A percentile compares a stretch with the other conserved stretches of the same genome.
These are phyloP conservation scores for Mimosa bimucronata DNA, from an alignment of 306 rosid species.

Conservation along the genomic window DNA sequence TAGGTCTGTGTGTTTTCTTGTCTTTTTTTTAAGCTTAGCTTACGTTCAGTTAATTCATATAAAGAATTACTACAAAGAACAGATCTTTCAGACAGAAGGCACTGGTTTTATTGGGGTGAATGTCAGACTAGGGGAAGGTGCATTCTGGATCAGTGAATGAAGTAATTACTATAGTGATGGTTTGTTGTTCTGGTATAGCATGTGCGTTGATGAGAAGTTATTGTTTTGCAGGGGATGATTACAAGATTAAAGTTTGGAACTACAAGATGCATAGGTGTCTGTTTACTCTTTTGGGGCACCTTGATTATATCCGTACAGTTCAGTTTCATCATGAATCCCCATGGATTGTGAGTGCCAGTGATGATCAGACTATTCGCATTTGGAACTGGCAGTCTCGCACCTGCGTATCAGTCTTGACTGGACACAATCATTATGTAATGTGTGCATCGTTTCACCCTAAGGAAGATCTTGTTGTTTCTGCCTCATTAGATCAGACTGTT, in stretches of 20 bases:
- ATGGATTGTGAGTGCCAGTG: conserved; percentile 98
- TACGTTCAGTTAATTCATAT: neutral
- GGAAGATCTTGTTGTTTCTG: conserved; percentile 94
- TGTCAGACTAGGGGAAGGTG: neutral
- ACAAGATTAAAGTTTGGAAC: conserved; percentile 99
- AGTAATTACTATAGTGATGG: neutral
- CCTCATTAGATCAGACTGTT: conserved; percentile 95
- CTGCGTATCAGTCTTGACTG: conserved; percentile 92
- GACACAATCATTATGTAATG: conserved; percentile 98
- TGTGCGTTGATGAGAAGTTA: neutral
- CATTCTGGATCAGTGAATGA: conserved; percentile 1
- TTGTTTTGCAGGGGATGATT: conserved; percentile 80
- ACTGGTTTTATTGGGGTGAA: neutral
- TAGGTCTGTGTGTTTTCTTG: neutral
- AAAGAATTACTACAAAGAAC: neutral
- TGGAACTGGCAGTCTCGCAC: conserved; percentile 99
- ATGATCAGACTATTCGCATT: conserved; percentile 96
- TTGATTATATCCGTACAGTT: conserved; percentile 93
- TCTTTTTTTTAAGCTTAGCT: neutral
- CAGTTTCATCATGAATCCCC: conserved; percentile 97
- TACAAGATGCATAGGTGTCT: conserved; percentile 94
- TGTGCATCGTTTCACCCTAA: conserved; percentile 95
- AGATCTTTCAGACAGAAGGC: neutral
- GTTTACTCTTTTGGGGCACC: conserved; percentile 96
- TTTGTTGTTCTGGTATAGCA: conserved; percentile 14